These are phyloP conservation scores for Trifolium repens DNA, from an alignment of 306 rosid species.

Conservation along the genomic window DNA sequence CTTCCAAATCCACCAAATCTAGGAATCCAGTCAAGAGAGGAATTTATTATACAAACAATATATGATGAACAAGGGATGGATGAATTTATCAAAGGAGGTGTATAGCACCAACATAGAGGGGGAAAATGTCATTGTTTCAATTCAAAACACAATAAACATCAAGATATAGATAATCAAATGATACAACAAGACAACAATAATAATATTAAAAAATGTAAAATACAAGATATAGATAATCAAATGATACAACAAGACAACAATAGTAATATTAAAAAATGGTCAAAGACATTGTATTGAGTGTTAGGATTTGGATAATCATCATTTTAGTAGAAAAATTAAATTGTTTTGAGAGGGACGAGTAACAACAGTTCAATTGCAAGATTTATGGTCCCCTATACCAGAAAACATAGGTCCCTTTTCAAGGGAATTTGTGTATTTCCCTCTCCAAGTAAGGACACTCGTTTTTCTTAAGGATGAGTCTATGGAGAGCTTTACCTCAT, in stretches of 20 bases:
- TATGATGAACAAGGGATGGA: neutral
- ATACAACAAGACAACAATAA: too few species aligned
- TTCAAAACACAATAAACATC: too few species aligned
- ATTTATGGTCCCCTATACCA: constrained; percentile 14
- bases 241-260: too few species aligned
- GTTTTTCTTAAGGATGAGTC: constrained; percentile 31
- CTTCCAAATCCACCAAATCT: constrained; percentile 33
- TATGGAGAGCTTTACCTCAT: neutral
- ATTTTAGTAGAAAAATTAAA: constrained; percentile 11
- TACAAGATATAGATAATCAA: too few species aligned
- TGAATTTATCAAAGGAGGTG: constrained; percentile 29
- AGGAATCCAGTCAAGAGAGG: constrained; percentile 3
- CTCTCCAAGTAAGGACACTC: neutral
- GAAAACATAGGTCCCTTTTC: neutral
- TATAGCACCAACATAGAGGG: constrained; percentile 13
- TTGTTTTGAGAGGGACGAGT: neutral
- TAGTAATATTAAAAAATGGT: too few species aligned
- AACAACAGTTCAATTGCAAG: constrained; percentile 16
- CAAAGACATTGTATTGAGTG: constrained; percentile 10
- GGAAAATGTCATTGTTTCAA: too few species aligned
- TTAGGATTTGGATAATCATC: constrained; percentile 23
- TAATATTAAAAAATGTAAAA: too few species aligned
- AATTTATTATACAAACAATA: constrained; percentile 6
- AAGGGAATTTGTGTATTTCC: constrained; percentile 21
- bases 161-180: too few species aligned